Percentiles rank a stretch among this genome's conserved stretches.
These are phyloP conservation scores for Flaveria ramosissima DNA, from an alignment of 129 eudicot species.

Conservation along the genomic window DNA sequence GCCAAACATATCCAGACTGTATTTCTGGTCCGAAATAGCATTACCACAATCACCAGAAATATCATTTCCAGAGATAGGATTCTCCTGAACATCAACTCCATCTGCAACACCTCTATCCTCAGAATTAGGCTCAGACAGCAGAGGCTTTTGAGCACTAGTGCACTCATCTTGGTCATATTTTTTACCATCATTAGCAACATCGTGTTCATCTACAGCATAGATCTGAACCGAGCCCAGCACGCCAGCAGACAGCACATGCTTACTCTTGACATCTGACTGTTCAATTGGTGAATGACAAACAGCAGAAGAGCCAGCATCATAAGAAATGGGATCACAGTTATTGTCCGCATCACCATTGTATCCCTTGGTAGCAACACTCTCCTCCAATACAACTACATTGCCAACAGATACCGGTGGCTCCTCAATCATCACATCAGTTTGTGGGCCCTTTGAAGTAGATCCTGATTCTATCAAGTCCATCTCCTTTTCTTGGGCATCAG, in stretches of 20 bases:
- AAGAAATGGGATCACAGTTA: conserved; percentile 13
- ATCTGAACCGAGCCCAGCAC: no score
- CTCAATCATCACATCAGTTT: conserved; percentile 8
- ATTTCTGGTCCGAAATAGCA: not conserved
- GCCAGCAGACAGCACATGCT: no score
- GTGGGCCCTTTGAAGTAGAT: conserved; percentile 13
- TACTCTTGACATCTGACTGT: no score
- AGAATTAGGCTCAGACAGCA: conserved; percentile 9
- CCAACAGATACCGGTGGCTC: not conserved
- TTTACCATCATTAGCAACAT: no score
- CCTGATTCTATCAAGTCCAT: conserved; percentile 16
- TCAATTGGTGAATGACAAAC: not conserved
- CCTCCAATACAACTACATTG: not conserved
- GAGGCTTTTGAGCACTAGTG: not conserved
- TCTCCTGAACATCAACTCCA: not conserved
- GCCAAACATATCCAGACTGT: not conserved
- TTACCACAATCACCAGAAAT: conserved; percentile 15
- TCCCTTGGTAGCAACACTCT: not conserved
- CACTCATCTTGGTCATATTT: not conserved
- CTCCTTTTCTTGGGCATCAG: not conserved
- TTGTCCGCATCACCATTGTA: conserved; percentile 2
- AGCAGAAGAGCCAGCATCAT: conserved; percentile 11
- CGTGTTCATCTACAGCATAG: no score
- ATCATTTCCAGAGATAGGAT: conserved; percentile 17
- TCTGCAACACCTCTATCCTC: conserved; percentile 8